Conservation (phyloP, 768 basidiomycete species). For the Mycena haematopus region DNA sequence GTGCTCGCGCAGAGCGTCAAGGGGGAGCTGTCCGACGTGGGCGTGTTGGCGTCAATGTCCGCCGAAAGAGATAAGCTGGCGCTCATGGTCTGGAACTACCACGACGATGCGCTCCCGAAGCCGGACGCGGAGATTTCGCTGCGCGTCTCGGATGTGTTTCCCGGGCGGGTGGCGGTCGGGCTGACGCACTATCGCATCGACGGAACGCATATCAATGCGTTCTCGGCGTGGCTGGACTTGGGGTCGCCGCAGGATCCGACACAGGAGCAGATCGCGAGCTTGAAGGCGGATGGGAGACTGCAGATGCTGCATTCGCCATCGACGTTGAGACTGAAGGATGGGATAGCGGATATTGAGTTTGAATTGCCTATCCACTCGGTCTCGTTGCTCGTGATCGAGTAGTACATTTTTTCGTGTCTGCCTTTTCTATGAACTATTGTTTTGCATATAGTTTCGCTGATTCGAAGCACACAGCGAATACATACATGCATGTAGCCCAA, state of each 20-base stretch:
- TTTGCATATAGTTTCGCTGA: too few species aligned
- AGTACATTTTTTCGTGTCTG: conserved; percentile 10
- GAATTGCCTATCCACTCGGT: conserved; percentile 26
- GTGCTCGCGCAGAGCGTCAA: conserved; percentile 25
- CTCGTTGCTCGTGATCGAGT: conserved; percentile 28
- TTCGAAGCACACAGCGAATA: too few species aligned
- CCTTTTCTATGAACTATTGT: conserved; percentile 1
- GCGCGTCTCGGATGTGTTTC: conserved; percentile 23
- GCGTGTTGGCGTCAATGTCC: conserved; percentile 26
- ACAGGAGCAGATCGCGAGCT: conserved; percentile 20
- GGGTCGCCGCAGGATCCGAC: conserved; percentile 26
- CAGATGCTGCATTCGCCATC: conserved; percentile 26
- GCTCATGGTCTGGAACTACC: conserved; percentile 27
- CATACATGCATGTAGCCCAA: too few species aligned
- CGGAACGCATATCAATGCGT: conserved; percentile 26
- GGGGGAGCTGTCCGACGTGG: conserved; percentile 25
- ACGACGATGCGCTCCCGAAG: conserved; percentile 27
- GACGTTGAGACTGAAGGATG: conserved; percentile 20
- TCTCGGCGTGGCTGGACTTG: conserved; percentile 21
- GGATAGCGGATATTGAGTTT: conserved; percentile 21
- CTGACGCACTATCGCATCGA: conserved; percentile 29
- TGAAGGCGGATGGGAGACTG: conserved; percentile 25
- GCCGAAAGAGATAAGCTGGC: conserved; percentile 23
- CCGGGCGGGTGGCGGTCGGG: conserved; percentile 9
- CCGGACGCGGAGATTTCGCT: conserved; percentile 27